phyloP scores from a whole-genome alignment of 108 stramenopile species.

The Hondaea fermentalgiana region DNA sequence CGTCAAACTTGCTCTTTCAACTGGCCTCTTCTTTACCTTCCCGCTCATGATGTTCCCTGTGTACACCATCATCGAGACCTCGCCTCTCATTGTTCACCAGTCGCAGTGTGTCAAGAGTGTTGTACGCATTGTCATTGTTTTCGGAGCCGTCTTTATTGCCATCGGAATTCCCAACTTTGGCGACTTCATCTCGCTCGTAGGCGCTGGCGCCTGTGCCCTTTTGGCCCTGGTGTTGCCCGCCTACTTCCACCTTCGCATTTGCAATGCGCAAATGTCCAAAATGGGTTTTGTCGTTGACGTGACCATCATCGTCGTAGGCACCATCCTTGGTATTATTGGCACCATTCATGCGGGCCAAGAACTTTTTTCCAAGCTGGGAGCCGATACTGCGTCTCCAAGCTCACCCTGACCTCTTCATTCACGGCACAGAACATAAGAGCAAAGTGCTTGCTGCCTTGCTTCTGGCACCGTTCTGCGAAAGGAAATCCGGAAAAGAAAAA shows the following conservation, averaged over 20 bases:
- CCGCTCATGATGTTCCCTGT: slow-evolving; percentile 19
- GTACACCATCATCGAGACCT: not conserved
- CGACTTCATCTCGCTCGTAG: not conserved
- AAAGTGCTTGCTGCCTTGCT: not conserved
- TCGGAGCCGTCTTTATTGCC: not conserved
- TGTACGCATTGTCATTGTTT: not conserved
- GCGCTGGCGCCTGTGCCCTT: not conserved
- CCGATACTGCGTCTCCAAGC: too few species aligned
- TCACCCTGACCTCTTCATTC: too few species aligned
- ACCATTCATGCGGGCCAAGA: not conserved
- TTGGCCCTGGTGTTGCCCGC: not conserved
- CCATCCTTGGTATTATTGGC: not conserved
- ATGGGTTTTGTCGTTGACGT: not conserved
- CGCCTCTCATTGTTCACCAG: not conserved
- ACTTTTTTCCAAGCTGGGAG: not conserved
- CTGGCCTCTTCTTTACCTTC: not conserved
- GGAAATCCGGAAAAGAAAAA: not conserved
- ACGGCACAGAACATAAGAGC: too few species aligned
- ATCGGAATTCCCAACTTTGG: slow-evolving; percentile 8
- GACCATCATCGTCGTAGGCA: not conserved
- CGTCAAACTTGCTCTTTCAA: not conserved
- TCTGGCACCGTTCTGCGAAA: not conserved
- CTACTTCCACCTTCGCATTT: not conserved
- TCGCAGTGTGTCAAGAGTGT: not conserved
- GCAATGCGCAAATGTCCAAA: not conserved